Evolutionary conservation across 2,329 filamentous ascomycete genomes (phyloP).

Genomic region (Colletotrichum eremochloae): DNA sequence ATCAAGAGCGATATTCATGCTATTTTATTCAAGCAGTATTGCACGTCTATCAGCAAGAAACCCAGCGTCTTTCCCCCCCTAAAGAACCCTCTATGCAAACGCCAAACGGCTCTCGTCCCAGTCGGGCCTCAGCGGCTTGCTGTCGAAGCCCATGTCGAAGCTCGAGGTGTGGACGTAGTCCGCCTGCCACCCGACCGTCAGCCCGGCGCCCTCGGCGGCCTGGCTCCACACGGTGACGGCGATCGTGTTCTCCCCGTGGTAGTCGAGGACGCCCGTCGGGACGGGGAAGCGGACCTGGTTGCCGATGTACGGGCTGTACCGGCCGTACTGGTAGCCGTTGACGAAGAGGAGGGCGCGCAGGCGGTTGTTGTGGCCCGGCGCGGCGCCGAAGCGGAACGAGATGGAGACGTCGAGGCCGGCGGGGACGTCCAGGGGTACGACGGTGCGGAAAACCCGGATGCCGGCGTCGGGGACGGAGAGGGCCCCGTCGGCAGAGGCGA

Average conservation of each 20-base stretch:
- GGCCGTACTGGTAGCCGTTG: constrained; percentile 75
- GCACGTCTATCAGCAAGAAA: neutral
- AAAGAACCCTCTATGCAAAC: constrained; percentile 47
- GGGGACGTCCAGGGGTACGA: constrained; percentile 64
- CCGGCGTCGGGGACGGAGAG: constrained; percentile 63
- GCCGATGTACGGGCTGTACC: constrained; percentile 71
- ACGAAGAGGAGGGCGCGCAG: constrained; percentile 69
- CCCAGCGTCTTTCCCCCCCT: neutral
- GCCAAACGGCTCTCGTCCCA: constrained; percentile 59
- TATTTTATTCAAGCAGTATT: neutral
- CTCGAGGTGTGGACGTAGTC: constrained; percentile 67
- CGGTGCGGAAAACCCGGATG: constrained; percentile 68
- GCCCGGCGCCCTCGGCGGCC: constrained; percentile 62
- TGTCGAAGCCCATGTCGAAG: constrained; percentile 64
- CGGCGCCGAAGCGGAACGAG: constrained; percentile 65
- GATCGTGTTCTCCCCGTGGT: constrained; percentile 69
- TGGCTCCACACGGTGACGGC: constrained; percentile 72
- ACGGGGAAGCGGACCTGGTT: constrained; percentile 73
- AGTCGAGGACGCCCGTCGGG: constrained; percentile 70
- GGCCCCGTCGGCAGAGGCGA: constrained; percentile 49
- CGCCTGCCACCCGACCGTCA: constrained; percentile 64
- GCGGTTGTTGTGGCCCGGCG: constrained; percentile 54
- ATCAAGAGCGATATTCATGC: no score
- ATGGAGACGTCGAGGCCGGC: constrained; percentile 67
- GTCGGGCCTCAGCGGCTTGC: constrained; percentile 61